Evolutionary conservation across 2,329 filamentous ascomycete genomes (phyloP).

Genomic region (Corinectria fuckeliana): DNA sequence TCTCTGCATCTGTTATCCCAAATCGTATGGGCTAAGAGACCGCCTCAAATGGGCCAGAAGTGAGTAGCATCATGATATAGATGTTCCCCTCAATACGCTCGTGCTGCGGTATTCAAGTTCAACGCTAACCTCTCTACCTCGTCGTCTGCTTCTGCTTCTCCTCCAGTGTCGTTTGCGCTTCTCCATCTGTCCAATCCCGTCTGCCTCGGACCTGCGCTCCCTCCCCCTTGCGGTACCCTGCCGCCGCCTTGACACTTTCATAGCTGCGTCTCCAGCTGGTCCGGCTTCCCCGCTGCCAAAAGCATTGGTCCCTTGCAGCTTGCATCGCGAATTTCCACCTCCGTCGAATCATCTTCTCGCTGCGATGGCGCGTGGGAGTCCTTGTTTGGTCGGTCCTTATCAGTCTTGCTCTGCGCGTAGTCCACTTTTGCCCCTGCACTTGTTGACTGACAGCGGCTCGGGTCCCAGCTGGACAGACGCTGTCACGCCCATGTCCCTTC

Average conservation of each 20-base stretch:
- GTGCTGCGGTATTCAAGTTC: slow-evolving; percentile 33
- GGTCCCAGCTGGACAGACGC: neutral
- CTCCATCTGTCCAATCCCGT: slow-evolving; percentile 18
- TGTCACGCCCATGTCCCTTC: neutral
- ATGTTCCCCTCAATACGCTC: slow-evolving; percentile 30
- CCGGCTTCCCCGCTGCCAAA: slow-evolving; percentile 15
- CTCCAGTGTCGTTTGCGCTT: slow-evolving; percentile 1
- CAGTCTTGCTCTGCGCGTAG: slow-evolving; percentile 14
- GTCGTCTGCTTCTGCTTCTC: neutral
- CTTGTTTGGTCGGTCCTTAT: slow-evolving; percentile 11
- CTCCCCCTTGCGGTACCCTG: neutral
- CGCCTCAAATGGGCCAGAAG: slow-evolving; percentile 10
- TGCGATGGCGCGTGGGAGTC: slow-evolving; percentile 1
- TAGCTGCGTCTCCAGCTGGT: slow-evolving; percentile 21
- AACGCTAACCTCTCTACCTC: slow-evolving; percentile 20
- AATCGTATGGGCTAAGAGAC: too few species aligned
- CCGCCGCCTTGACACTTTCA: slow-evolving; percentile 6
- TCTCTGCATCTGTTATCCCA: neutral
- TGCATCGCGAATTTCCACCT: slow-evolving; percentile 28
- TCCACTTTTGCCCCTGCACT: slow-evolving; percentile 10
- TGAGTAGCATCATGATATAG: slow-evolving; percentile 16
- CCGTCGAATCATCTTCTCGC: slow-evolving; percentile 13
- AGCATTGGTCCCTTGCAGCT: slow-evolving; percentile 34
- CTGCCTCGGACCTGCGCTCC: slow-evolving; percentile 6
- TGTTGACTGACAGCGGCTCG: neutral